Evolutionary conservation across 2,329 filamentous ascomycete genomes (phyloP).

Genomic region (Alternaria brassicae): DNA sequence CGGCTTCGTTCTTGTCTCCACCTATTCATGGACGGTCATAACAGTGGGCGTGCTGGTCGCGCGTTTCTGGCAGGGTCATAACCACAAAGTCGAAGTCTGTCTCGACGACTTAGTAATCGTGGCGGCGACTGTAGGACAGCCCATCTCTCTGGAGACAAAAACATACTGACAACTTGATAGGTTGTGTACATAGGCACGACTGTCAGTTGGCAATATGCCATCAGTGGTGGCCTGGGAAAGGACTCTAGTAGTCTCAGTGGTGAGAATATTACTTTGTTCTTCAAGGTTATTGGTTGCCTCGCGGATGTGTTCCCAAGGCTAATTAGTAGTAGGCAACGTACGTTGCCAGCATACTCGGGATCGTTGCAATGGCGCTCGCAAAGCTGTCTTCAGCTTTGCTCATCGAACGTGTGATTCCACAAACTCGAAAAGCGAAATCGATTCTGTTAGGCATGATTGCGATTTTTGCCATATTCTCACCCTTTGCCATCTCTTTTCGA

Average conservation of each 20-base stretch:
- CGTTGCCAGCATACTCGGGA: slow-evolving; percentile 17
- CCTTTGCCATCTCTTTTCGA: slow-evolving; percentile 24
- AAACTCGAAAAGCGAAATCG: slow-evolving; percentile 13
- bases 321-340: slow-evolving; percentile 18
- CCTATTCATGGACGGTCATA: slow-evolving; percentile 28
- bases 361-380: slow-evolving; percentile 23
- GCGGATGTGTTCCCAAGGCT: not conserved
- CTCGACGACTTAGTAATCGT: slow-evolving; percentile 26
- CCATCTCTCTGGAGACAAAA: not conserved
- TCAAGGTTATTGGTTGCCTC: slow-evolving; percentile 16
- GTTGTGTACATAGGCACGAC: slow-evolving; percentile 19
- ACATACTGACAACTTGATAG: slow-evolving; percentile 14
- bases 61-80: slow-evolving; percentile 18
- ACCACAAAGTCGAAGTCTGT: slow-evolving; percentile 24
- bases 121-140: slow-evolving; percentile 19
- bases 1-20: slow-evolving; percentile 26
- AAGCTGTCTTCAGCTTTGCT: slow-evolving; percentile 30
- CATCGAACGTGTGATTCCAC: slow-evolving; percentile 26
- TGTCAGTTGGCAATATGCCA: slow-evolving; percentile 24
- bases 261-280: slow-evolving; percentile 15
- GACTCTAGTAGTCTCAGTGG: slow-evolving; percentile 5
- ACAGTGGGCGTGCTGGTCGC: slow-evolving; percentile 19
- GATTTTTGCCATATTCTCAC: slow-evolving; percentile 22
- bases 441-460: slow-evolving; percentile 22
- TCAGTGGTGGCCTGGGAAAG: slow-evolving; percentile 26